Conservation (phyloP, 192 early-diverging fungal species). For the Rhizoclosmatium globosum region DNA sequence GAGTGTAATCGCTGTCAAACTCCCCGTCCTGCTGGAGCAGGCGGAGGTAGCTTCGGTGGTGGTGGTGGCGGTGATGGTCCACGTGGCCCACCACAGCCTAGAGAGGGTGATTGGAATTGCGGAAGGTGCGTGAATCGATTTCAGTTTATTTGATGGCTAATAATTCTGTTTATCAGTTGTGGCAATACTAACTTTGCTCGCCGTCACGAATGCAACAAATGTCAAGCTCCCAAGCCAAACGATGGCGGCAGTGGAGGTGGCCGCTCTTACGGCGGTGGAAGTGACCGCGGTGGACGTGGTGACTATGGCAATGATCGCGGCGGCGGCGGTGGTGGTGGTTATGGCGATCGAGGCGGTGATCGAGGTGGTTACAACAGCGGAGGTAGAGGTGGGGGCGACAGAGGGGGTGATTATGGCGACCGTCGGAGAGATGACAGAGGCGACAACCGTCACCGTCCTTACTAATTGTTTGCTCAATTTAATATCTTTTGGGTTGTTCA, state of each 20-base stretch:
- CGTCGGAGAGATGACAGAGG: conserved; percentile 37
- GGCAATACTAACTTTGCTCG: conserved; percentile 74
- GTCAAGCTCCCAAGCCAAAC: conserved; percentile 63
- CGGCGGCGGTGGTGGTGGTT: conserved; percentile 16
- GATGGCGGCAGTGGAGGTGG: conserved; percentile 40
- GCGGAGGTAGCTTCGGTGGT: conserved; percentile 53
- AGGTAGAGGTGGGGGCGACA: neutral
- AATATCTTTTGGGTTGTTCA: no score
- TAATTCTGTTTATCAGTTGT: conserved; percentile 51
- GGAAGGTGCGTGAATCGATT: conserved; percentile 23
- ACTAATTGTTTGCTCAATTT: conserved; percentile 16
- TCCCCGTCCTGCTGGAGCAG: conserved; percentile 38
- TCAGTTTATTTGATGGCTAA: conserved; percentile 23
- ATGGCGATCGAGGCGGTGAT: conserved; percentile 17
- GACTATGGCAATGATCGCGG: conserved; percentile 14
- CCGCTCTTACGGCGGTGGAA: conserved; percentile 28
- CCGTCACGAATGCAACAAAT: conserved; percentile 69
- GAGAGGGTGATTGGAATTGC: conserved; percentile 45
- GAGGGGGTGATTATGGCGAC: conserved; percentile 8
- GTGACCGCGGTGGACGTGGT: conserved; percentile 22
- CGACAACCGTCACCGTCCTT: conserved; percentile 48
- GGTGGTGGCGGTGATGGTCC: conserved; percentile 47
- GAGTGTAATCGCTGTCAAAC: conserved; percentile 71
- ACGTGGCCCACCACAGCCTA: conserved; percentile 35
- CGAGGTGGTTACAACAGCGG: conserved; percentile 27